phyloP scores from a whole-genome alignment of 2,329 filamentous ascomycete genomes.

The Stemphylium beticola region DNA sequence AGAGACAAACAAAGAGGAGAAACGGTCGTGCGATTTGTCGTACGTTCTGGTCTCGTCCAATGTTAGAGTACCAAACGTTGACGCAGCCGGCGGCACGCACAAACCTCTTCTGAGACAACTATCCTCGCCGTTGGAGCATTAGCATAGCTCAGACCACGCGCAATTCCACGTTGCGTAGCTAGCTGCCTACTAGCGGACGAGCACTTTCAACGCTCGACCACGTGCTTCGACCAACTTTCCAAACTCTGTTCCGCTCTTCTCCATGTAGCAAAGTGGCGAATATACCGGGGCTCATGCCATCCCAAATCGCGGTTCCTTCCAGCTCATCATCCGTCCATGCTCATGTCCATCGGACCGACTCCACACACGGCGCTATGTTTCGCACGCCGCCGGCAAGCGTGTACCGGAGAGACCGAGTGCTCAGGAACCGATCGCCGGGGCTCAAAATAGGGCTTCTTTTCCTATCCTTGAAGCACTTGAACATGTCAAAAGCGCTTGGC shows the following conservation, averaged over 20 bases:
- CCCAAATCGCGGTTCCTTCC: conserved; percentile 7
- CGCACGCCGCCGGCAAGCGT: conserved; percentile 9
- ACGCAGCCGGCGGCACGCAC: conserved; percentile 13
- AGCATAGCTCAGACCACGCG: conserved; percentile 10
- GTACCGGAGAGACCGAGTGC: conserved; percentile 1
- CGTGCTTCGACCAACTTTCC: not conserved
- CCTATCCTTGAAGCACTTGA: not conserved
- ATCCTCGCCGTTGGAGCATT: conserved; percentile 8
- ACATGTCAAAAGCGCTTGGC: conserved; percentile 1
- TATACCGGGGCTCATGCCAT: conserved; percentile 13
- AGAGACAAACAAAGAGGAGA: not conserved
- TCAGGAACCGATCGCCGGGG: conserved; percentile 11
- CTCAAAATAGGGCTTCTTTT: conserved; percentile 3
- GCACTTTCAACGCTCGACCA: conserved; percentile 1
- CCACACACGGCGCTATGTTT: conserved; percentile 13
- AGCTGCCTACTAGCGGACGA: conserved; percentile 3
- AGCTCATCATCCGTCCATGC: conserved; percentile 5
- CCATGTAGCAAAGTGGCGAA: conserved; percentile 10
- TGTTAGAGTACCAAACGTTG: conserved; percentile 6
- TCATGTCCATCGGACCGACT: conserved; percentile 13
- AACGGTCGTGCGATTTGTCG: conserved; percentile 11
- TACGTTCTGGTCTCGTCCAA: conserved; percentile 5
- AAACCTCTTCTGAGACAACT: conserved; percentile 9
- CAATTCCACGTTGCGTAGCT: conserved; percentile 3
- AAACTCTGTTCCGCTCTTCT: conserved; percentile 8